Evolutionary conservation across 164 flowering plant species (phyloP).

Genomic region (Cinnamomum micranthum): DNA sequence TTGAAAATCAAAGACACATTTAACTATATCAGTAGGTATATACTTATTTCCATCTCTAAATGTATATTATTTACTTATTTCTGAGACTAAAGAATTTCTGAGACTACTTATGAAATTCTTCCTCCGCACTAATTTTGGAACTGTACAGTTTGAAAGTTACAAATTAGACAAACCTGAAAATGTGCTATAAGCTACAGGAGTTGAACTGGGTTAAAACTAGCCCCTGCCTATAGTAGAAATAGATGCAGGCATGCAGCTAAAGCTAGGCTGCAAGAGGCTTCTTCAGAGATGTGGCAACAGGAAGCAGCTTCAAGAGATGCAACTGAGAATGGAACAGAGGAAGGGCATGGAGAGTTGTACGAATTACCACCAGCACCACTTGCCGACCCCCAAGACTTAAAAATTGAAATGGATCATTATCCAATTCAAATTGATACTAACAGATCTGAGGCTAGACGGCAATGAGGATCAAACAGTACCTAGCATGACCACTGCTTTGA

Average conservation of each 20-base stretch:
- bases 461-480: conserved; percentile 91
- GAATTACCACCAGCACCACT: conserved; percentile 37
- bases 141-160: conserved; percentile 74
- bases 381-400: conserved; percentile 69
- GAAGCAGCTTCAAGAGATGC: conserved; percentile 84
- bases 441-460: conserved; percentile 27
- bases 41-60: not conserved
- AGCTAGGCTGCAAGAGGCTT: conserved; percentile 67
- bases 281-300: conserved; percentile 77
- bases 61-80: not conserved
- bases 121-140: not conserved
- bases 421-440: conserved; percentile 41
- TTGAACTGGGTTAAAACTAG: conserved; percentile 88
- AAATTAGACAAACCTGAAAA: conserved; percentile 87
- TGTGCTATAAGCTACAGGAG: conserved; percentile 88
- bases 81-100: not conserved
- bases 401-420: conserved; percentile 66
- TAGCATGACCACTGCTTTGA: conserved; percentile 56
- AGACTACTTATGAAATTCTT: not conserved
- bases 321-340: conserved; percentile 84
- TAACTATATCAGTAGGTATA: no score
- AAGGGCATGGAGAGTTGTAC: conserved; percentile 89
- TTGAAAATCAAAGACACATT: not conserved
- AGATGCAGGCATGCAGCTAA: conserved; percentile 53
- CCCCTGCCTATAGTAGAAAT: conserved; percentile 81